Evolutionary conservation across 345 rosid genomes (phyloP).

Genomic region (Eucalyptus pauciflora): DNA sequence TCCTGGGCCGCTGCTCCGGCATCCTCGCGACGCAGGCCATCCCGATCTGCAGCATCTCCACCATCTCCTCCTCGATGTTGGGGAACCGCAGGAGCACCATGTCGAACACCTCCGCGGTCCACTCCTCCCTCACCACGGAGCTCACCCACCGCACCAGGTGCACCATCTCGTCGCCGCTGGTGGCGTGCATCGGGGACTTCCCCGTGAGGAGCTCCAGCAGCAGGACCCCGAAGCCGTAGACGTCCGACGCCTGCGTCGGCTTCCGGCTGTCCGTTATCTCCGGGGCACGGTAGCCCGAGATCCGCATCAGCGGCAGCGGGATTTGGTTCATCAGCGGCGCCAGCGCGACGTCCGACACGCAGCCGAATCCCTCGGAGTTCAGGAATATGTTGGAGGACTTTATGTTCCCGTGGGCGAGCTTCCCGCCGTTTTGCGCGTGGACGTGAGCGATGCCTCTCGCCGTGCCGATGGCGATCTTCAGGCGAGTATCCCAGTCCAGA

Average conservation of each 20-base stretch:
- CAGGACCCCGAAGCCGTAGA: conserved; percentile 81
- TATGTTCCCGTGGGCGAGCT: conserved; percentile 82
- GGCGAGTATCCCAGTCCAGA: conserved; percentile 76
- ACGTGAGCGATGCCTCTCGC: conserved; percentile 74
- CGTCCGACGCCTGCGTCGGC: conserved; percentile 61
- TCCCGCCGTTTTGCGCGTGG: conserved; percentile 60
- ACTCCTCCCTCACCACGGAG: conserved; percentile 94
- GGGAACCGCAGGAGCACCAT: conserved; percentile 74
- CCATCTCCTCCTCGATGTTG: conserved; percentile 95
- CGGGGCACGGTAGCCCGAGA: conserved; percentile 86
- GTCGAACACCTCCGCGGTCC: conserved; percentile 97
- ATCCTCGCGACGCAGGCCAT: conserved; percentile 68
- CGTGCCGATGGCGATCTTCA: conserved; percentile 60
- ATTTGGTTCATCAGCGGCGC: conserved; percentile 59
- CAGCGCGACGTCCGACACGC: conserved; percentile 70
- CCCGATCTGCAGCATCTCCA: conserved; percentile 87
- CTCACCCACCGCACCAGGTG: conserved; percentile 94
- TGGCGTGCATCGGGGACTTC: conserved; percentile 46
- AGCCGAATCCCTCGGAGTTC: conserved; percentile 37
- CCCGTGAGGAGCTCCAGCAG: conserved; percentile 87
- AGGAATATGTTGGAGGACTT: conserved; percentile 85
- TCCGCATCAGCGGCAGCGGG: conserved; percentile 40
- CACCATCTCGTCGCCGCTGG: conserved; percentile 49
- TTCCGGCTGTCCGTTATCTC: conserved; percentile 81
- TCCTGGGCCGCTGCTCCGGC: conserved; percentile 75